These are phyloP conservation scores for Basipetospora sp. DNA, from an alignment of 2,329 filamentous ascomycete genomes.

Conservation along the genomic window DNA sequence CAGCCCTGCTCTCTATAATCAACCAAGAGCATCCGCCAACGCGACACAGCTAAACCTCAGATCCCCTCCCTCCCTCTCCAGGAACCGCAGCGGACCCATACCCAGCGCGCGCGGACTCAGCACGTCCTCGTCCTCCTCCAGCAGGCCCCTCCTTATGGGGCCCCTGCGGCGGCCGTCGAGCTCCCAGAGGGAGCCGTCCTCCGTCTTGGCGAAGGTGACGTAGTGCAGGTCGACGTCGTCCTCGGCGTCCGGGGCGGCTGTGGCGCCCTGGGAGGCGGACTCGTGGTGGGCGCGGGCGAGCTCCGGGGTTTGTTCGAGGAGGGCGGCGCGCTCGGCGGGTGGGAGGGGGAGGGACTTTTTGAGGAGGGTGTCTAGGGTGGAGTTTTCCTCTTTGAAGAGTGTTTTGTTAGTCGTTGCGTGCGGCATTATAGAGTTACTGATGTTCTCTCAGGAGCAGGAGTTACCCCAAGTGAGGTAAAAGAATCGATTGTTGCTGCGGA, in stretches of 20 bases:
- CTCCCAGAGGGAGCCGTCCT: constrained; percentile 49
- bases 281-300: constrained; percentile 66
- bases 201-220: constrained; percentile 75
- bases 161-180: constrained; percentile 45
- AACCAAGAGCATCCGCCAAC: constrained; percentile 37
- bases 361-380: constrained; percentile 51
- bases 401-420: no score
- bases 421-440: constrained; percentile 4
- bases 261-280: constrained; percentile 66
- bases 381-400: constrained; percentile 32
- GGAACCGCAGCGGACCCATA: constrained; percentile 46
- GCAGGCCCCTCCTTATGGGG: constrained; percentile 37
- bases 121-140: constrained; percentile 52
- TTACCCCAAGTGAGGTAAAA: no score
- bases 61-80: constrained; percentile 40
- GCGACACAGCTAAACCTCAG: constrained; percentile 45
- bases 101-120: constrained; percentile 61
- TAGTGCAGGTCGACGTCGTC: constrained; percentile 87
- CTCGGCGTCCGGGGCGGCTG: constrained; percentile 59
- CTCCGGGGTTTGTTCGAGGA: constrained; percentile 62
- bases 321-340: constrained; percentile 49
- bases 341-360: constrained; percentile 53
- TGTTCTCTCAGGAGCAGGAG: neutral
- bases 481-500: no score
- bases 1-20: constrained; percentile 7